phyloP scores from a whole-genome alignment of 441 rosid species.

The Populus hybrid region DNA sequence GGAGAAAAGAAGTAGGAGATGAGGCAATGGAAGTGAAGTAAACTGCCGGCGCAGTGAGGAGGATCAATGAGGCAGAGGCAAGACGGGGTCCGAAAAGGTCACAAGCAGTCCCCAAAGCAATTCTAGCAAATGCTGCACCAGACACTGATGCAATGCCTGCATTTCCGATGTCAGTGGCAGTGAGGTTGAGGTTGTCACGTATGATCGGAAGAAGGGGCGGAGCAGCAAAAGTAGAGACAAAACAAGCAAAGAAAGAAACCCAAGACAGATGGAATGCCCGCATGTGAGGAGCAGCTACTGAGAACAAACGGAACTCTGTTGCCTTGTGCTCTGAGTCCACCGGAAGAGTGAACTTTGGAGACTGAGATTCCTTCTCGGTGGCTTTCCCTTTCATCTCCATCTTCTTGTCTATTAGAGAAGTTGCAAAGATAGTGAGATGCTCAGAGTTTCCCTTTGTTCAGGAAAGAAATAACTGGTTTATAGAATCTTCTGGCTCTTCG shows the following conservation, averaged over 20 bases:
- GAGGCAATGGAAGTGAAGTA: too few relatives aligned
- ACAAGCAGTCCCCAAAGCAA: too few relatives aligned
- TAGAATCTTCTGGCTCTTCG: background rate
- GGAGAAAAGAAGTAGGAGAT: too few relatives aligned
- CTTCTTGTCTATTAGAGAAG: background rate
- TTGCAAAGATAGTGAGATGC: background rate
- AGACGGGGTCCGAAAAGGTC: too few relatives aligned
- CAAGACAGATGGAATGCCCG: conserved; percentile 11
- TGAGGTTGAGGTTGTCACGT: too few relatives aligned
- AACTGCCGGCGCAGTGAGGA: too few relatives aligned
- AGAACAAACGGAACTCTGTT: conserved; percentile 6
- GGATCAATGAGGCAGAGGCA: too few relatives aligned
- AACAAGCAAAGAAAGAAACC: background rate
- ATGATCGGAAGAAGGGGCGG: too few relatives aligned
- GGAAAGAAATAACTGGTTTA: background rate
- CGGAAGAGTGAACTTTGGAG: conserved; percentile 3
- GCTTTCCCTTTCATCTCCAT: background rate
- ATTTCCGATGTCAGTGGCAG: too few relatives aligned
- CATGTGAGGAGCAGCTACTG: conserved; percentile 12
- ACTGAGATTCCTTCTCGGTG: background rate
- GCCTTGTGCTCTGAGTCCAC: conserved; percentile 17
- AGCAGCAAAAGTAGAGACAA: too few relatives aligned
- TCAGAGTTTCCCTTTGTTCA: background rate
- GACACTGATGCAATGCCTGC: too few relatives aligned
- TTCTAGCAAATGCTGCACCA: background rate